A percentile compares a stretch with the other conserved stretches of the same genome.
Conservation (phyloP, 176 grass and related monocot species). For the Lolium rigidum region DNA sequence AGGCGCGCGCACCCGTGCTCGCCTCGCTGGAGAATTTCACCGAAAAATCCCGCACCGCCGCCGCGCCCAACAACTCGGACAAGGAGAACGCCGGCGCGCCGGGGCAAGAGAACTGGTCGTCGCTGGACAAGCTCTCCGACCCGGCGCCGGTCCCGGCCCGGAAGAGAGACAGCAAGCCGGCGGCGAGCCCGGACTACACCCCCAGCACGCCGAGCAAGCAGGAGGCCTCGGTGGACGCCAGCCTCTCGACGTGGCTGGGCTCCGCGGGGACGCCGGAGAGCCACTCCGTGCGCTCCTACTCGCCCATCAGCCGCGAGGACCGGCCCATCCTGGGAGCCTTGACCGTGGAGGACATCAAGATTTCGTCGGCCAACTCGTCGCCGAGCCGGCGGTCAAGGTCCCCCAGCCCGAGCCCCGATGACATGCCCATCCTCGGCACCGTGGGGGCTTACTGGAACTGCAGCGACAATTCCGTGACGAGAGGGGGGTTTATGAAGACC, state of each 20-base stretch:
- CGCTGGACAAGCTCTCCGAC: slow-evolving; percentile 31
- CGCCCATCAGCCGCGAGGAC: slow-evolving; percentile 72
- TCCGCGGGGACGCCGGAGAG: slow-evolving; percentile 53
- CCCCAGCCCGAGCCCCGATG: slow-evolving; percentile 70
- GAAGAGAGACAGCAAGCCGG: slow-evolving; percentile 34
- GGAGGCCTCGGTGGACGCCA: slow-evolving; percentile 77
- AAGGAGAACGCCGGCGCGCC: slow-evolving; percentile 52
- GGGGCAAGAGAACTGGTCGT: too few species aligned
- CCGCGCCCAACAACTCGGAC: slow-evolving; percentile 47
- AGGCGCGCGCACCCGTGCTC: slow-evolving; percentile 43
- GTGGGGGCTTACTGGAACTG: slow-evolving; percentile 85
- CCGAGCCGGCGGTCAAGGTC: slow-evolving; percentile 67
- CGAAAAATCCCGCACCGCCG: slow-evolving; percentile 50
- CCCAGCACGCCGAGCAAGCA: slow-evolving; percentile 66
- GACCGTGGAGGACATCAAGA: slow-evolving; percentile 87
- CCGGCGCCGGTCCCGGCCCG: too few species aligned
- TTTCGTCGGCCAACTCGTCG: slow-evolving; percentile 76
- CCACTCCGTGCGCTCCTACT: slow-evolving; percentile 54
- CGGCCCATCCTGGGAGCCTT: slow-evolving; percentile 88
- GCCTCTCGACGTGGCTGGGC: slow-evolving; percentile 89
- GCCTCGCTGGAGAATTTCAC: slow-evolving; percentile 76
- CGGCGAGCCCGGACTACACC: slow-evolving; percentile 33
- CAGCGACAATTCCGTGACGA: slow-evolving; percentile 43
- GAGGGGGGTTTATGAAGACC: slow-evolving; percentile 57
- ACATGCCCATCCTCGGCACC: slow-evolving; percentile 86